These are phyloP conservation scores for Quercus phellos DNA, from an alignment of 331 rosid genomes.

Conservation along the genomic window DNA sequence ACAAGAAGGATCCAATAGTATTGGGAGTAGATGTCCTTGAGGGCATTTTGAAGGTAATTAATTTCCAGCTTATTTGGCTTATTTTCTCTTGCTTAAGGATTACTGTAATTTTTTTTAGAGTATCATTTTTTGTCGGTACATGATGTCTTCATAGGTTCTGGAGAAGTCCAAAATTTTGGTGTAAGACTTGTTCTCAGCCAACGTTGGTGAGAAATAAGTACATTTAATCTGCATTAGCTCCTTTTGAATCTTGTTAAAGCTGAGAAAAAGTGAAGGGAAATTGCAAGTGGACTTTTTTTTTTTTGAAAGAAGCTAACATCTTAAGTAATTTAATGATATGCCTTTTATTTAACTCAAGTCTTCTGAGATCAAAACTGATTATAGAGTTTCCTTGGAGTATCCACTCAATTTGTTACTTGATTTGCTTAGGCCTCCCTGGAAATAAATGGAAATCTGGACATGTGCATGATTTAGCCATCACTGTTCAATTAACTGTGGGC, in stretches of 20 bases:
- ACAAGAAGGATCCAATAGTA: slow-evolving; percentile 95
- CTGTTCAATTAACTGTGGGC: not conserved
- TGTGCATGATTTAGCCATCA: not conserved
- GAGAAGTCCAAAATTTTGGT: not conserved
- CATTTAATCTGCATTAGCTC: not conserved
- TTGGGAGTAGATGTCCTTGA: slow-evolving; percentile 93
- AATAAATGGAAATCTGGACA: not conserved
- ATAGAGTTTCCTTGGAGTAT: not conserved
- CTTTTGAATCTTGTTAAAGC: not conserved
- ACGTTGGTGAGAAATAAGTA: not conserved
- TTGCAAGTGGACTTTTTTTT: not conserved
- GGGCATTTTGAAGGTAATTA: slow-evolving; percentile 78
- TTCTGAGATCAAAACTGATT: no score
- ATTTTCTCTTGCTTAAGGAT: not conserved
- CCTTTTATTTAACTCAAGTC: no score
- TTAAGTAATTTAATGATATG: not conserved
- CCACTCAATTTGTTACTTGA: not conserved
- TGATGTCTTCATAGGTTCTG: not conserved
- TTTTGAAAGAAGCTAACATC: not conserved
- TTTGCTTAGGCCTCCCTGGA: not conserved
- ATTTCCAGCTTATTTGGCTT: not conserved
- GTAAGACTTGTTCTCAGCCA: not conserved
- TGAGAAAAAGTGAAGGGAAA: not conserved
- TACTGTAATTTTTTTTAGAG: slow-evolving; percentile 10
- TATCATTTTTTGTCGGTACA: not conserved